A percentile compares a stretch with the other conserved stretches of the same genome.
phyloP scores from a whole-genome alignment of 495 filamentous ascomycete species.

The Penicillium antarcticum region DNA sequence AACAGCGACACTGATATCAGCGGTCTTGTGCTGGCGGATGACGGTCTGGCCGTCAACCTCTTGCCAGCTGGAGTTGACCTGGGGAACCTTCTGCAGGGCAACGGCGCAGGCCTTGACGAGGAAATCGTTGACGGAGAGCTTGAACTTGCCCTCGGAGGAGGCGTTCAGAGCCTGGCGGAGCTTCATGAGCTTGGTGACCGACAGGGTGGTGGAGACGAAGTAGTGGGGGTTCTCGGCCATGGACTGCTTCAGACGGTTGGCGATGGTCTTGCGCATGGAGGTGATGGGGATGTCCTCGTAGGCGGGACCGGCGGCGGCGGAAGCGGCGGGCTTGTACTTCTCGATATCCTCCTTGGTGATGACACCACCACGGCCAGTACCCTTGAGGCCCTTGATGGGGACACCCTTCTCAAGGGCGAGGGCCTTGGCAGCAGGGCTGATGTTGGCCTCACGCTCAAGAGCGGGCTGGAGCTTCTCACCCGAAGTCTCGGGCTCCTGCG shows the following conservation, averaged over 20 bases:
- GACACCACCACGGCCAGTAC: constrained; percentile 78
- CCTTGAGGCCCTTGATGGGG: constrained; percentile 74
- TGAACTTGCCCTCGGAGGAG: constrained; percentile 86
- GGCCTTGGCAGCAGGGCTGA: constrained; percentile 71
- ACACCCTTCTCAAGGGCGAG: constrained; percentile 86
- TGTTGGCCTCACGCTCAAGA: constrained; percentile 73
- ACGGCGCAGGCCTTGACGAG: constrained; percentile 91
- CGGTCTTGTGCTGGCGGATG: constrained; percentile 87
- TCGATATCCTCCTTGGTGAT: constrained; percentile 92
- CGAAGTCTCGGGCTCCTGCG: constrained; percentile 69
- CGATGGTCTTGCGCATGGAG: constrained; percentile 98
- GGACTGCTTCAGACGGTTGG: constrained; percentile 83
- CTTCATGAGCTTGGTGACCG: constrained; percentile 90
- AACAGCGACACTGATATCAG: constrained; percentile 91
- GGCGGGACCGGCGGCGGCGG: constrained; percentile 55
- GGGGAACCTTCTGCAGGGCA: constrained; percentile 87
- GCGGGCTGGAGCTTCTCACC: constrained; percentile 77
- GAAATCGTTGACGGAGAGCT: constrained; percentile 99
- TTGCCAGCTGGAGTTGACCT: constrained; percentile 93
- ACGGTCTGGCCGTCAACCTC: constrained; percentile 69
- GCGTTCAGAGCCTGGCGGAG: constrained; percentile 92
- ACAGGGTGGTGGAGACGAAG: constrained; percentile 85
- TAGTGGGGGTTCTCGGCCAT: constrained; percentile 94
- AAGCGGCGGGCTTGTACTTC: constrained; percentile 61
- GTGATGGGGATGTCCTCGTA: constrained; percentile 84